Base-by-base conservation (phyloP, 257 asterid genomes). In the Plantago major region DNA sequence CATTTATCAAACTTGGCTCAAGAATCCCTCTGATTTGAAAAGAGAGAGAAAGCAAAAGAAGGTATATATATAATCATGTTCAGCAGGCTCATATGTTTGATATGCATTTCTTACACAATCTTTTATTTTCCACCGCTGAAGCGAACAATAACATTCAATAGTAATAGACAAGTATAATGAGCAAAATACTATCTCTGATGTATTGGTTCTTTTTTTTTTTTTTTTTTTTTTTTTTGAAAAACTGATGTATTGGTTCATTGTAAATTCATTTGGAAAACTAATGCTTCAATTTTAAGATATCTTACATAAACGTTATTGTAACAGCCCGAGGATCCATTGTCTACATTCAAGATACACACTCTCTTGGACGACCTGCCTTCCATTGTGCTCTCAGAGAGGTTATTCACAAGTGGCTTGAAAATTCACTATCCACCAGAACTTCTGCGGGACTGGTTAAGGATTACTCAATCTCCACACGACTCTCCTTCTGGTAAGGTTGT, bases 1-100 rank as follows among this genome's bases (percentile, higher is more conserved):
- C 13, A 65, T 74, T 50, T 92, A 84, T 82, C 94, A 89, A 69
- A 74, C 84, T 51, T 92, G 99, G 99, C 97, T 92, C 60, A 79
- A 69, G 56, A 60, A 71, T 70, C 52, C 88, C 57, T 77, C 90
- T 57, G 91, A 83, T 68, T 70, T 86, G 58, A 71, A 74, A 62
- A 73, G 87, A 78, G 81, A 76, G 63, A 78, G 78, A 77, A 81
- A 74, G 65, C 71, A 76, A 55, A 77, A 80, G 82, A 95, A 82
- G 66, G 47, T 64, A 57, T 62, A 67, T 14, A 57, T 62, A 67
- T 14, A 4, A 18, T 42, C 52, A 55, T 28, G 18, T 13, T 42
- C 16, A 33, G 40, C 7, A 6, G 55, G 55, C 69, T 55, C 42
- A 52, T 55, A 61, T 70, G 38, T 26, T 56, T n/a, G 22, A 46